phyloP scores from a whole-genome alignment of 257 asterid species.

The Linaria vulgaris region DNA sequence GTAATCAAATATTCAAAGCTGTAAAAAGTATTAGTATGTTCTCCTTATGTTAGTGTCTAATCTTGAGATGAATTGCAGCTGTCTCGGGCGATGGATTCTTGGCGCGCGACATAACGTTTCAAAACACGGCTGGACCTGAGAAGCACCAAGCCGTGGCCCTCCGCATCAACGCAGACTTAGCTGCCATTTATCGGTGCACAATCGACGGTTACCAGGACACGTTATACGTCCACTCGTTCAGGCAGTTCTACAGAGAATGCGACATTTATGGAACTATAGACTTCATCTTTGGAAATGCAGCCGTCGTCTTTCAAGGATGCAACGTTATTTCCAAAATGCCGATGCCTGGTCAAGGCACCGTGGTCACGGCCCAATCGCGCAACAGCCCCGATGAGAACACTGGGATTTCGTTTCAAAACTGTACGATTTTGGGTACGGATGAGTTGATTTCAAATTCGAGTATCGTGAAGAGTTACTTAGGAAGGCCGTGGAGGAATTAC shows the following conservation, averaged over 20 bases:
- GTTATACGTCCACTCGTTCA: constrained; percentile 64
- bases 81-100: constrained; percentile 81
- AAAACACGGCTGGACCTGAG: constrained; percentile 79
- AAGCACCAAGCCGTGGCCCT: constrained; percentile 92
- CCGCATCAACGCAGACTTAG: constrained; percentile 66
- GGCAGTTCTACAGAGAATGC: constrained; percentile 89
- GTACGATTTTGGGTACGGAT: constrained; percentile 58
- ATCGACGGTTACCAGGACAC: constrained; percentile 77
- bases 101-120: constrained; percentile 75
- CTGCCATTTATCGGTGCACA: constrained; percentile 66
- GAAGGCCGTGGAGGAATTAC: constrained; percentile 82
- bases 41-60: too few species aligned
- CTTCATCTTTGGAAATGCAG: constrained; percentile 90
- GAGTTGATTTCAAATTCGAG: constrained; percentile 44
- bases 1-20: too few species aligned
- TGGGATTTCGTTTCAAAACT: constrained; percentile 75
- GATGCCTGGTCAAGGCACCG: constrained; percentile 60
- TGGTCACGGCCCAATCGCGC: constrained; percentile 74
- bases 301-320: constrained; percentile 73
- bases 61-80: constrained; percentile 39
- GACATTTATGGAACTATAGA: constrained; percentile 82
- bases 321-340: constrained; percentile 71
- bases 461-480: constrained; percentile 56
- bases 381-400: constrained; percentile 51
- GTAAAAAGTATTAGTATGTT: too few species aligned